phyloP scores from a whole-genome alignment of 2,329 filamentous ascomycete species.

The Phoma sp. region DNA sequence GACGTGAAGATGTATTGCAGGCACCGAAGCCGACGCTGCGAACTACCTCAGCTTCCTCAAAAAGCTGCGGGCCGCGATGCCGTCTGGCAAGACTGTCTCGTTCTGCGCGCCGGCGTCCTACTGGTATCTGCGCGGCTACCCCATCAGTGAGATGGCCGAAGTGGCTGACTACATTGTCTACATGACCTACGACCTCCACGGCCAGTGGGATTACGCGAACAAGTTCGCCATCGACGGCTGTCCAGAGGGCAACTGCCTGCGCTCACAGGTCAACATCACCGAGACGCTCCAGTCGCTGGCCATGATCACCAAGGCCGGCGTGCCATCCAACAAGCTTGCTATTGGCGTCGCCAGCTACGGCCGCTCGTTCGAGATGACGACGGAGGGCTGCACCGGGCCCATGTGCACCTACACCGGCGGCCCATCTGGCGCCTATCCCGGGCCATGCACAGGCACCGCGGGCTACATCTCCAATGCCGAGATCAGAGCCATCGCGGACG shows the following conservation, averaged over 20 bases:
- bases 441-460: not conserved
- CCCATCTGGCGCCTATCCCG: not conserved
- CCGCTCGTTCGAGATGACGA: conserved; percentile 46
- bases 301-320: conserved; percentile 51
- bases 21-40: conserved; percentile 13
- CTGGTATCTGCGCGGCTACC: too few relatives aligned
- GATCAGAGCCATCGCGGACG: not conserved
- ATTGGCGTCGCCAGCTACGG: conserved; percentile 48
- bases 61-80: too few relatives aligned
- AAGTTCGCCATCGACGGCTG: conserved; percentile 43
- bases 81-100: too few relatives aligned
- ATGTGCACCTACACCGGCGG: conserved; percentile 47
- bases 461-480: not conserved
- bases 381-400: conserved; percentile 38
- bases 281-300: conserved; percentile 44
- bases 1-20: too few relatives aligned
- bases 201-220: too few relatives aligned
- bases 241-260: conserved; percentile 33
- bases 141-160: too few relatives aligned
- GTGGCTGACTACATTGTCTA: too few relatives aligned
- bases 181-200: too few relatives aligned
- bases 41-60: conserved; percentile 45
- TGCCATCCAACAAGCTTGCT: conserved; percentile 37
- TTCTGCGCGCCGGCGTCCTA: too few relatives aligned
- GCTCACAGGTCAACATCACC: conserved; percentile 51